These are phyloP conservation scores for Camellia granthamiana DNA, from an alignment of 148 eudicot species.

Conservation along the genomic window DNA sequence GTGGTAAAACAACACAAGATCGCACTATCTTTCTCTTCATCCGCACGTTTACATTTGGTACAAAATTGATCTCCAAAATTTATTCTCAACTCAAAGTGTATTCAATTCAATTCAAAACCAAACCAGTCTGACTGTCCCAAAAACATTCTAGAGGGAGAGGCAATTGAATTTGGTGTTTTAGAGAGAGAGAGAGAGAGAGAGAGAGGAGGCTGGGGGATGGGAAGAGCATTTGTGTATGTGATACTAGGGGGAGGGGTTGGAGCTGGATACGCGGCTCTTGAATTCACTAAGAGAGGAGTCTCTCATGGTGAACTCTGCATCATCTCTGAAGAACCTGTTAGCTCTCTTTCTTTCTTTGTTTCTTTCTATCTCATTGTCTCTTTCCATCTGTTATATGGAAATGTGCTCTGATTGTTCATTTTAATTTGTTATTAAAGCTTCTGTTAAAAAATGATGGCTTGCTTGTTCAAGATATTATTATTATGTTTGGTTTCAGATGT, in stretches of 20 bases:
- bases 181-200: conserved; percentile 9
- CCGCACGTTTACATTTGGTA: background rate
- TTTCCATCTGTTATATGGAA: background rate
- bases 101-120: background rate
- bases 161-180: background rate
- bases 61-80: background rate
- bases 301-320: conserved; percentile 90
- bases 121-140: background rate
- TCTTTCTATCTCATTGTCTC: background rate
- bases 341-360: background rate
- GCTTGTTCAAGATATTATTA: background rate
- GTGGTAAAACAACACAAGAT: background rate
- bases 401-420: background rate
- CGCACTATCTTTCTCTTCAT: conserved; percentile 11
- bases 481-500: background rate
- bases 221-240: conserved; percentile 87
- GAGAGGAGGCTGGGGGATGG: conserved; percentile 39
- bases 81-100: background rate
- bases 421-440: background rate
- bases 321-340: conserved; percentile 88
- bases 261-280: conserved; percentile 96
- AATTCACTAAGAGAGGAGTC: conserved; percentile 67
- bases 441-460: background rate
- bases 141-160: background rate
- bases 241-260: conserved; percentile 95